A percentile compares a stretch with the other conserved stretches of the same genome.
Conservation (phyloP, 1,284 basidiomycete genomes). For the Fomitiporia mediterranea region DNA sequence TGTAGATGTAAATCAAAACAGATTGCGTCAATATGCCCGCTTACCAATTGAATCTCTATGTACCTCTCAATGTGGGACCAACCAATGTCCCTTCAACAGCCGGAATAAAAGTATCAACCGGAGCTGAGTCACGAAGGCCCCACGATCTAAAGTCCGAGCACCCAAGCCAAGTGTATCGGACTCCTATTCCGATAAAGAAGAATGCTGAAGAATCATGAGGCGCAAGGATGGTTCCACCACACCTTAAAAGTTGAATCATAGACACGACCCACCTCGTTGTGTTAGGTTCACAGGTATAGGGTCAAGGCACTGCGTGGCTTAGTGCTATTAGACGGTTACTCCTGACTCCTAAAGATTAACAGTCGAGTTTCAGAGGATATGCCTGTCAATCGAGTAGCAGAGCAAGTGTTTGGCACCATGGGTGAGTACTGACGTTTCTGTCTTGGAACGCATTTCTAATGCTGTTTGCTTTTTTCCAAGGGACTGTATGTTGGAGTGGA, state of each 20-base stretch:
- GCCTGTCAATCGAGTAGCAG: slow-evolving; percentile 40
- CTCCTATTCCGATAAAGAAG: neutral
- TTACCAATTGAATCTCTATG: too few relatives aligned
- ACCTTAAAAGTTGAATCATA: too few relatives aligned
- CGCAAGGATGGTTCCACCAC: neutral
- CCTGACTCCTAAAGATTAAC: neutral
- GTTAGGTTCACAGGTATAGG: too few relatives aligned
- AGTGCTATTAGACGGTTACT: too few relatives aligned
- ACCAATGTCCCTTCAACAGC: too few relatives aligned
- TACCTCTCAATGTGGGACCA: too few relatives aligned
- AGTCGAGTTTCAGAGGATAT: slow-evolving; percentile 26
- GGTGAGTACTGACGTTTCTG: slow-evolving; percentile 31
- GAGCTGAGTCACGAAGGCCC: neutral
- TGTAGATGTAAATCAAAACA: too few relatives aligned
- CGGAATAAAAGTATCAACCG: too few relatives aligned
- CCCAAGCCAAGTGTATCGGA: too few relatives aligned
- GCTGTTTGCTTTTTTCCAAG: slow-evolving; percentile 29
- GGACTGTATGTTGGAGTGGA: slow-evolving; percentile 63
- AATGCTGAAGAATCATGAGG: neutral
- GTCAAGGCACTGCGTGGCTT: too few relatives aligned
- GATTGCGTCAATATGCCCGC: too few relatives aligned
- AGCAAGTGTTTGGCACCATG: slow-evolving; percentile 59
- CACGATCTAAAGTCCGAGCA: neutral
- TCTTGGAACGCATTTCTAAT: slow-evolving; percentile 1
- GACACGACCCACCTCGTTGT: neutral